phyloP scores from a whole-genome alignment of 208 protist species.

The Phytomonas francai region DNA sequence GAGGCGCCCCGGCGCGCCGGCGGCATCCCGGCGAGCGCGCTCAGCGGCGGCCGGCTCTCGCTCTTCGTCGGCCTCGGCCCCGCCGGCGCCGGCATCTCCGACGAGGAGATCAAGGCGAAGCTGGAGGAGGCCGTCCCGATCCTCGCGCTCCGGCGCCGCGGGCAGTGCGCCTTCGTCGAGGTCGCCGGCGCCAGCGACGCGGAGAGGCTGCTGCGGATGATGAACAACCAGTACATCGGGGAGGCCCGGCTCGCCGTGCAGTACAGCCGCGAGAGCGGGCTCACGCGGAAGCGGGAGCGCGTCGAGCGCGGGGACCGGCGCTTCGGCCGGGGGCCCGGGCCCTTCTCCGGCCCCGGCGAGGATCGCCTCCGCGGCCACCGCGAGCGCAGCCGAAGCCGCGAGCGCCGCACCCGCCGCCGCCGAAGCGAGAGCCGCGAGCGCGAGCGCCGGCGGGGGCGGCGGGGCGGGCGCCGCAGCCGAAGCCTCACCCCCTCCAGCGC shows the following conservation, averaged over 20 bases:
- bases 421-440: constrained; percentile 19
- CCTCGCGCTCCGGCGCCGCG: constrained; percentile 35
- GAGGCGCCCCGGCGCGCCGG: constrained; percentile 6
- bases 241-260: constrained; percentile 48
- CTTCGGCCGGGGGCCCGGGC: neutral
- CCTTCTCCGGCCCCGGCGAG: neutral
- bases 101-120: constrained; percentile 21
- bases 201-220: constrained; percentile 22
- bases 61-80: constrained; percentile 63
- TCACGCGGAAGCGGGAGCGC: constrained; percentile 26
- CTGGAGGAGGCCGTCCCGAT: constrained; percentile 40
- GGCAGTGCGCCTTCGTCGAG: constrained; percentile 54
- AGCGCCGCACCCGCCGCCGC: constrained; percentile 1
- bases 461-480: constrained; percentile 19
- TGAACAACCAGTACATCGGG: constrained; percentile 41
- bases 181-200: constrained; percentile 23
- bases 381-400: constrained; percentile 8
- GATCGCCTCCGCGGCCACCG: neutral
- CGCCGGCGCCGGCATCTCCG: constrained; percentile 21
- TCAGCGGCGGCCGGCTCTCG: constrained; percentile 9
- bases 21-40: neutral
- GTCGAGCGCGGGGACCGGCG: neutral
- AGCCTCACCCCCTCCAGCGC: constrained; percentile 20
- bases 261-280: constrained; percentile 27
- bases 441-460: constrained; percentile 15